Percentiles rank a stretch among this genome's conserved stretches.
phyloP scores from a whole-genome alignment of 2,329 filamentous ascomycete species.

The Phoma herbarum region DNA sequence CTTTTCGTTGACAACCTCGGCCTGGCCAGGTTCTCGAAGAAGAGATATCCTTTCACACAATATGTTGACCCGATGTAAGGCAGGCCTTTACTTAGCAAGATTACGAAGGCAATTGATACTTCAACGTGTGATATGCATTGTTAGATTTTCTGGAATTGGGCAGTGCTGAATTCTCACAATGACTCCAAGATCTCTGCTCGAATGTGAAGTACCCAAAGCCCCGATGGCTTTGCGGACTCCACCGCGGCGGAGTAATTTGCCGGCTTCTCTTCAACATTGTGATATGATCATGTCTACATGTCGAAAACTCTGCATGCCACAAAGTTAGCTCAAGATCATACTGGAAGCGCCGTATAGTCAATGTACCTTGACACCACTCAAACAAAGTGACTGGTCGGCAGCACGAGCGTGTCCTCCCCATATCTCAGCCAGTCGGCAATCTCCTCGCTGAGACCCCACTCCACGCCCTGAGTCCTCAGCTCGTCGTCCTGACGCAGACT shows the following conservation, averaged over 20 bases:
- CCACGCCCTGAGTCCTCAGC: neutral
- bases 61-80: neutral
- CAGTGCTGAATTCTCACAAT: too few species aligned
- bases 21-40: neutral
- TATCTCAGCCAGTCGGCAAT: neutral
- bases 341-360: neutral
- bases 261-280: neutral
- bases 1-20: neutral
- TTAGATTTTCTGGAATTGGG: too few species aligned
- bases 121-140: too few species aligned
- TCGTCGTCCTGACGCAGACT: slow-evolving; percentile 6
- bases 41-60: neutral
- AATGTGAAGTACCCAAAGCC: too few species aligned
- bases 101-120: too few species aligned
- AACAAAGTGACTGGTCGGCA: neutral
- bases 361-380: neutral
- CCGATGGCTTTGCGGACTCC: too few species aligned
- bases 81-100: too few species aligned
- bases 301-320: neutral
- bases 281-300: neutral
- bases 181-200: too few species aligned
- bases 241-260: too few species aligned
- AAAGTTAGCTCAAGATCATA: neutral
- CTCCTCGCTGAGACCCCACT: slow-evolving; percentile 4
- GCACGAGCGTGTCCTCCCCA: neutral